Evolutionary conservation across 2,329 filamentous ascomycete species (phyloP), one percentile per base, ranked within the genome.

Genomic region (Diaporthe helianthi): DNA sequence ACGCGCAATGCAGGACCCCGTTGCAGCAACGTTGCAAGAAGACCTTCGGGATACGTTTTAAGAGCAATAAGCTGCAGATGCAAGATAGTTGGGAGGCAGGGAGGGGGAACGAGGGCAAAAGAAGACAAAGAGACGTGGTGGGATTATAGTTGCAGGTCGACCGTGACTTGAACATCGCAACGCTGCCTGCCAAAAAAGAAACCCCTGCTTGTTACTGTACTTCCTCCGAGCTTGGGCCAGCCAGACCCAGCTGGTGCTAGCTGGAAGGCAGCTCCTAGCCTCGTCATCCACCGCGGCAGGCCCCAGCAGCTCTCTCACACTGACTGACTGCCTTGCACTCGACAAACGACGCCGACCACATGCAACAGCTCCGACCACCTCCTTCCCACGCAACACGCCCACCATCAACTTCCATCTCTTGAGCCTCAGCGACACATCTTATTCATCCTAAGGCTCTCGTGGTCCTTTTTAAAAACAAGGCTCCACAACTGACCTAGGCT

Each of bases 201-300:
- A 69, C 36, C 69, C 66, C 66, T 71, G 69, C 66, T 19, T 80
- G 75, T 26, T 24, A 19, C 44, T 15, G 44, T 44, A 53, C 41
- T 44, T 15, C 41, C 41, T 8, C 41, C 41, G 17, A 44, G 70
- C 70, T 70, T 70, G 65, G 70, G 65, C 61, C 68, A 71, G 63
- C 54, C 26, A 63, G 58, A 36, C 26, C 58, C 58, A 63, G 26
- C 58, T 36, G 12, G 24, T 19, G 44, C 36, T 38, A 67, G 68
- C 63, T 68, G 61, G 67, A 75, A 85, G 83, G 83, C 83, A 84
- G 82, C 83, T 82, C 80, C 78, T 81, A 83, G 84, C 84, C 83
- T 86, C 84, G 84, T 86, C 84, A 86, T 84, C 69, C 83, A 82
- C 33, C 33, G 53, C 33, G 33, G 53, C 53, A 58, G 53, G 80